Evolutionary conservation across 768 basidiomycete species (phyloP).

Genomic region (Kondoa subrosea): DNA sequence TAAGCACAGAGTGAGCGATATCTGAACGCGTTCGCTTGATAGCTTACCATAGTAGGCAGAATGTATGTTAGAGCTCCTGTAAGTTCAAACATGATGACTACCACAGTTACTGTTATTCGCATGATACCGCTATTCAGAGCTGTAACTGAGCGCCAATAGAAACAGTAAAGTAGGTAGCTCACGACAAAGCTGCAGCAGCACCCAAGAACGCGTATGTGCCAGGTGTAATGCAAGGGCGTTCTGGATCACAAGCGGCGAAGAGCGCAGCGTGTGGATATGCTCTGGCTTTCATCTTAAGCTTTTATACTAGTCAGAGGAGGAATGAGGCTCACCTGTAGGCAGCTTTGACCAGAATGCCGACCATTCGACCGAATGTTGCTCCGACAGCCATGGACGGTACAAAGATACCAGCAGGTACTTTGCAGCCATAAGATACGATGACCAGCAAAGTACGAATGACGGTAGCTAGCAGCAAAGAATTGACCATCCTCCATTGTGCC

Average conservation of each 20-base stretch:
- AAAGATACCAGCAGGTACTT: conserved; percentile 94
- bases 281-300: conserved; percentile 34
- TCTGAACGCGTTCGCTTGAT: not conserved
- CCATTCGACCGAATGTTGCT: conserved; percentile 89
- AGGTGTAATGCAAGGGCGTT: conserved; percentile 91
- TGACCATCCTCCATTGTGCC: conserved; percentile 85
- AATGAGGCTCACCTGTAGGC: conserved; percentile 59
- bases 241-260: conserved; percentile 76
- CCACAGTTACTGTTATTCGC: conserved; percentile 90
- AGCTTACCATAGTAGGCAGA: conserved; percentile 79
- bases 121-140: conserved; percentile 59
- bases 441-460: conserved; percentile 72
- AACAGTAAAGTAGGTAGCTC: conserved; percentile 17
- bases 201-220: conserved; percentile 96
- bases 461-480: conserved; percentile 78
- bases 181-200: conserved; percentile 89
- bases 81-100: conserved; percentile 98
- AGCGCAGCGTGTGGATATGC: conserved; percentile 67
- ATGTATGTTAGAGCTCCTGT: conserved; percentile 96
- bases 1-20: conserved; percentile 30
- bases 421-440: conserved; percentile 82
- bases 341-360: conserved; percentile 90
- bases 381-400: conserved; percentile 98
- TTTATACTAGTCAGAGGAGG: not conserved
- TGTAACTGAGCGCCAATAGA: not conserved